Conservation (phyloP, 371 early-diverging fungal species). For the Rhizomucor pusillus region DNA sequence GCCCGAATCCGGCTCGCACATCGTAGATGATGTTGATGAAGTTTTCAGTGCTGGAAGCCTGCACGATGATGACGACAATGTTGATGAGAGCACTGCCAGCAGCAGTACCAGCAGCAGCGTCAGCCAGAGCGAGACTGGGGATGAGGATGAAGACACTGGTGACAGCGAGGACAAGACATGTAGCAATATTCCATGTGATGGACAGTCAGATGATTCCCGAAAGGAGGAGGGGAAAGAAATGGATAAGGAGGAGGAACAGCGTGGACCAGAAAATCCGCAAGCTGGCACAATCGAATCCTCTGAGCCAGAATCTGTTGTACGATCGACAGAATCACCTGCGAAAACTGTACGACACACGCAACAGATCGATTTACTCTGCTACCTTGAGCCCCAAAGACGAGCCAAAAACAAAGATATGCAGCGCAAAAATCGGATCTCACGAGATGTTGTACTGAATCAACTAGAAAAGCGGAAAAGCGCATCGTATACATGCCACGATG, state of each 20-base stretch:
- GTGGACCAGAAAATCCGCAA: too few relatives aligned
- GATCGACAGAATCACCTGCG: not conserved
- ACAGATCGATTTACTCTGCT: not conserved
- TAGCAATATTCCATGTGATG: too few relatives aligned
- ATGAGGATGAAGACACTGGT: slow-evolving; percentile 5
- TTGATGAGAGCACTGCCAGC: slow-evolving; percentile 1
- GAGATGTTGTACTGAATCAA: slow-evolving; percentile 9
- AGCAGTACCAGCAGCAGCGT: not conserved
- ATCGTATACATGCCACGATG: too few relatives aligned
- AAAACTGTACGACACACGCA: not conserved
- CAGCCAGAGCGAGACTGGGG: not conserved
- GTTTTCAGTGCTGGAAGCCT: slow-evolving; percentile 4
- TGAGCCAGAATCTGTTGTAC: too few relatives aligned
- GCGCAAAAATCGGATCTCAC: not conserved
- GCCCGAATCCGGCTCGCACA: slow-evolving; percentile 8
- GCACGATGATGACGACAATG: slow-evolving; percentile 6
- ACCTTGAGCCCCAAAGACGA: not conserved
- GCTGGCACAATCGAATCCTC: not conserved
- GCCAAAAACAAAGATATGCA: not conserved
- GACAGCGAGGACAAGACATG: too few relatives aligned
- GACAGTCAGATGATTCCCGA: too few relatives aligned
- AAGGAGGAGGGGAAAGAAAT: too few relatives aligned
- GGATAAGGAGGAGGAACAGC: too few relatives aligned
- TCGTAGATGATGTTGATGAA: slow-evolving; percentile 5
- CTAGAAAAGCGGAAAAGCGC: not conserved